Conservation (phyloP, 2,329 filamentous ascomycete species). For the Pseudogymnoascus sp. region DNA sequence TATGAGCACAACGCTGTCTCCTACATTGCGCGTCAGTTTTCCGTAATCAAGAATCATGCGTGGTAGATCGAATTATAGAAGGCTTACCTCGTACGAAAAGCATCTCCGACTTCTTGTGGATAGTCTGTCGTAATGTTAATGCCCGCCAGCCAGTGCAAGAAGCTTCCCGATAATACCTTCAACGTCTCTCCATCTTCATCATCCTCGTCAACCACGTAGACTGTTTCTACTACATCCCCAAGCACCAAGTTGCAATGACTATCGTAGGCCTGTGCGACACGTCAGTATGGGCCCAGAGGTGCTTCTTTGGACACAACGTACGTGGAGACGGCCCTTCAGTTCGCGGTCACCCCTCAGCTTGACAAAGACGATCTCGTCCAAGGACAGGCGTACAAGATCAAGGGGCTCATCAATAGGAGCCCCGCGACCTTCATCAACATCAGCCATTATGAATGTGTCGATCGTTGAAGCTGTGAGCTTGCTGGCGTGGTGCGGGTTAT, state of each 20-base stretch:
- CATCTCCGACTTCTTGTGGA: constrained; percentile 98
- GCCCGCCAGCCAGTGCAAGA: neutral
- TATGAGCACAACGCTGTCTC: constrained; percentile 67
- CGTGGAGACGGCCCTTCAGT: constrained; percentile 89
- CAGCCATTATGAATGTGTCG: constrained; percentile 59
- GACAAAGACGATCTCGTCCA: constrained; percentile 95
- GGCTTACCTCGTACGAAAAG: constrained; percentile 85
- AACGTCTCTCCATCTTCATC: constrained; percentile 72
- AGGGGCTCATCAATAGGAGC: constrained; percentile 81
- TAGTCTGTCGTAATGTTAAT: constrained; percentile 52
- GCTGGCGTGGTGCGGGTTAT: constrained; percentile 5
- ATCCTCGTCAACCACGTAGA: constrained; percentile 86
- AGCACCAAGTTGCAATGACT: constrained; percentile 96
- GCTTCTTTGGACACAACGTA: constrained; percentile 42
- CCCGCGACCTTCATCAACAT: constrained; percentile 65
- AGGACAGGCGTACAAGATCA: constrained; percentile 86
- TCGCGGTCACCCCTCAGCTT: constrained; percentile 95
- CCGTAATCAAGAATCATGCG: neutral
- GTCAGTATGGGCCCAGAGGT: constrained; percentile 19
- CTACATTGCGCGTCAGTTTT: constrained; percentile 36
- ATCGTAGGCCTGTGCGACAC: constrained; percentile 72
- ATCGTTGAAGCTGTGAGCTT: constrained; percentile 3
- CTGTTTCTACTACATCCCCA: constrained; percentile 94
- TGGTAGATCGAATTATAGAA: constrained; percentile 11
- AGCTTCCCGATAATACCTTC: constrained; percentile 47